These are phyloP conservation scores for Daedaleopsis sinensis DNA, from an alignment of 768 basidiomycete genomes.

Conservation along the genomic window DNA sequence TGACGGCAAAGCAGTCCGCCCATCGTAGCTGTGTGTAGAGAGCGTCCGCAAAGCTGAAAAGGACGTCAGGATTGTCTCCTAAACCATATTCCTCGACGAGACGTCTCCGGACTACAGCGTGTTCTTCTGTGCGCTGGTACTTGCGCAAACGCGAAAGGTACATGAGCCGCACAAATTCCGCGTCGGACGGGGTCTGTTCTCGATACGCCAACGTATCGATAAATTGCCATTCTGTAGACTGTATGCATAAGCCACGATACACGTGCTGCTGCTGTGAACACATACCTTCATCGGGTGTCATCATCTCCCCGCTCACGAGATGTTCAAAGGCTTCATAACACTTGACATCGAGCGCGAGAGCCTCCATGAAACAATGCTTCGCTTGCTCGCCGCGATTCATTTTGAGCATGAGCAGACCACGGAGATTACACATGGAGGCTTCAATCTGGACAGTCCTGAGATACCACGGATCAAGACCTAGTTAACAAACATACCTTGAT, in stretches of 20 bases:
- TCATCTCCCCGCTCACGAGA: conserved; percentile 91
- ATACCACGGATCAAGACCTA: neutral
- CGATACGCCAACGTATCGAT: conserved; percentile 81
- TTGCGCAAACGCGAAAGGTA: conserved; percentile 92
- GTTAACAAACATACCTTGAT: conserved; percentile 69
- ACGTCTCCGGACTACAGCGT: conserved; percentile 75
- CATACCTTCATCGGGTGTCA: conserved; percentile 93
- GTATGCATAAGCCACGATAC: neutral
- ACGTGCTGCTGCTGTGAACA: neutral
- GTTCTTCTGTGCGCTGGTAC: conserved; percentile 83
- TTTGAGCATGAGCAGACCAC: conserved; percentile 93
- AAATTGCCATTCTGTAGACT: conserved; percentile 88
- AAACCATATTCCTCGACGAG: conserved; percentile 84
- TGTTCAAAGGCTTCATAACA: conserved; percentile 96
- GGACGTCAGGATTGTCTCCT: conserved; percentile 89
- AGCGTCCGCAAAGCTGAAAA: conserved; percentile 53
- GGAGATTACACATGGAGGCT: conserved; percentile 95
- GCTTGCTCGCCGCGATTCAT: conserved; percentile 89
- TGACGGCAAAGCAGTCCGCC: conserved; percentile 93
- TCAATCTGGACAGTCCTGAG: conserved; percentile 64
- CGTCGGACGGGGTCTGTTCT: conserved; percentile 85
- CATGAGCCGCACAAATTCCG: conserved; percentile 89
- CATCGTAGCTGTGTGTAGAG: conserved; percentile 52
- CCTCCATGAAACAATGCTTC: conserved; percentile 95
- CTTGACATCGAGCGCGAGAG: conserved; percentile 91